Base-by-base conservation (phyloP, 2,329 filamentous ascomycete species). In the Massarina eburnea region DNA sequence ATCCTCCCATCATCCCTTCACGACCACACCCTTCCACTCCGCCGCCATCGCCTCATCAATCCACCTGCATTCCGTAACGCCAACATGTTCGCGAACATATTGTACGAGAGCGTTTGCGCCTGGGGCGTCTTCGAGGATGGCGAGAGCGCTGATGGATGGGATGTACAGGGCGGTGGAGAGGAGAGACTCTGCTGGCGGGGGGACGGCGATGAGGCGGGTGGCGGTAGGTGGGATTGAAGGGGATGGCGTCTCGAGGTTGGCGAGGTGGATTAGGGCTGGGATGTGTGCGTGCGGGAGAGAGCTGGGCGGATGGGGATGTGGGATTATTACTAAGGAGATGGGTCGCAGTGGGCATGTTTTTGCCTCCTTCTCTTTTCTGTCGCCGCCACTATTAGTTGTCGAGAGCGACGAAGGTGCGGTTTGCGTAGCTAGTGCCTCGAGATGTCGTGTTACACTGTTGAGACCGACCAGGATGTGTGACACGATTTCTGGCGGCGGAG, bases 121-220 rank as follows among this genome's bases (percentile, higher is more conserved):
- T 0, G 83, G 82, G 0, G 84, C 82, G 29, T 72, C 77, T 6
- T 73, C 72, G 17, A 75, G 66, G 6, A 90, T 64, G 0, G 79
- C 86, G 24, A 90, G 71, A 18, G 83, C 82, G 1, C 84, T 86
- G 1, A 83, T 83, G 26, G 84, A 77, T 1, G 83, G 81, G 8
- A 89, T 74, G 2, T 80, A 80, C 3, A 89, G 72, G 17, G 76
- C 76, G 22, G 71, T 66, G 38, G 80, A 80, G 14, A 90, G 68
- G 10, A 77, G 76, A 14, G 80, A 72, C 36, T 85, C 84, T 39
- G 78, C 80, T 1, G 78, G 70, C 41, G 78, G 81, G 0, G 84
- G 83, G 37, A 89, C 77, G 1, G 82, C 79, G 2, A 90, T 75
- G 2, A 89, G 74, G 18, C 80, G 77, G 4, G 43, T 46, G 21